These are phyloP conservation scores for Osmanthus fragrans DNA, from an alignment of 257 asterid species.

Conservation along the genomic window DNA sequence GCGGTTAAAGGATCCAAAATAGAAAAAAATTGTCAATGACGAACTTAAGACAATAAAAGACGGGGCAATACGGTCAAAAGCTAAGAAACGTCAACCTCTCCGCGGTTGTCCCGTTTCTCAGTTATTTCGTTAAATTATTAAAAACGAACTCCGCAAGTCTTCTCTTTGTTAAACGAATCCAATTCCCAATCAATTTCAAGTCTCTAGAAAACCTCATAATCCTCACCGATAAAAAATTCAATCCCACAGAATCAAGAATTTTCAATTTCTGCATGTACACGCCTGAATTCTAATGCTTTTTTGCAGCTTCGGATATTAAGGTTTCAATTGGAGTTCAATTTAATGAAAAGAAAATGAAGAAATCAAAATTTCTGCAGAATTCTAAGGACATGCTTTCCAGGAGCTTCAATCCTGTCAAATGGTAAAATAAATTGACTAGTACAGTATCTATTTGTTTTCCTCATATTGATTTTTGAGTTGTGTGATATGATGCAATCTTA, in stretches of 20 bases:
- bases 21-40: background rate
- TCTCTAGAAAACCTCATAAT: background rate
- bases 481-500: background rate
- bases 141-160: background rate
- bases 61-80: background rate
- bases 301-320: background rate
- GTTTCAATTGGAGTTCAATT: background rate
- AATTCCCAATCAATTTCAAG: background rate
- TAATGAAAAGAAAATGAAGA: conserved; percentile 49
- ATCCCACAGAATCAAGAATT: background rate
- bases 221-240: background rate
- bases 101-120: background rate
- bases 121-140: background rate
- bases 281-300: background rate
- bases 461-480: background rate
- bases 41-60: background rate
- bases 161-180: background rate
- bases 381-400: conserved; percentile 70
- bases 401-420: conserved; percentile 88
- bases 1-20: background rate
- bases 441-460: background rate
- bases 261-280: background rate
- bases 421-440: conserved; percentile 41
- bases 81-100: background rate
- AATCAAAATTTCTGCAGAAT: conserved; percentile 65